These are phyloP conservation scores for Aeminium ludgeri DNA, from an alignment of 495 filamentous ascomycete genomes.

Conservation along the genomic window DNA sequence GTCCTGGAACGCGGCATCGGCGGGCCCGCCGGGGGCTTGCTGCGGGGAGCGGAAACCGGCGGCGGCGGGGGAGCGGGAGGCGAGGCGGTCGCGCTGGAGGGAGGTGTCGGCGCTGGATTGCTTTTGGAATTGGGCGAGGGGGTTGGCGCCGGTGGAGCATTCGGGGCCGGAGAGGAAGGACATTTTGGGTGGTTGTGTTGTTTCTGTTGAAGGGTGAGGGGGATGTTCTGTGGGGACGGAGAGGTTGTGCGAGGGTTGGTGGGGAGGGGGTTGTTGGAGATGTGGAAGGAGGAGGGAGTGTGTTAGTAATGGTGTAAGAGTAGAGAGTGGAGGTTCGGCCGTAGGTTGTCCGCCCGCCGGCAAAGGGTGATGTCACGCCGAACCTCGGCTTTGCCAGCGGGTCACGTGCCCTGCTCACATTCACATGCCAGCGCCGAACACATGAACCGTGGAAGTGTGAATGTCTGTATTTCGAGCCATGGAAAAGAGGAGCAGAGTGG, in stretches of 20 bases:
- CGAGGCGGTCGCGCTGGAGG: conserved; percentile 70
- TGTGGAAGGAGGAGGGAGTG: neutral
- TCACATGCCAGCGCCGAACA: too few relatives aligned
- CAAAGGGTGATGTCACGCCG: too few relatives aligned
- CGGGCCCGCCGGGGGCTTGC: neutral
- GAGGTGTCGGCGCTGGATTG: conserved; percentile 89
- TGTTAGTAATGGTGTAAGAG: neutral
- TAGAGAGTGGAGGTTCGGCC: neutral
- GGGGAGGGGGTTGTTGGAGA: neutral
- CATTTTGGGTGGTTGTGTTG: conserved; percentile 25
- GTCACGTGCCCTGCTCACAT: too few relatives aligned
- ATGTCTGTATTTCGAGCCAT: too few relatives aligned
- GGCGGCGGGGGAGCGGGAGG: neutral
- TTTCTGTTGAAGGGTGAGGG: neutral
- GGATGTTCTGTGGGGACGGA: neutral
- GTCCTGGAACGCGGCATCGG: conserved; percentile 13
- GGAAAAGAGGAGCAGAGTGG: too few relatives aligned
- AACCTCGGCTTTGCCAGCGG: too few relatives aligned
- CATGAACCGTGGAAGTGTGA: too few relatives aligned
- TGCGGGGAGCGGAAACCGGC: conserved; percentile 12
- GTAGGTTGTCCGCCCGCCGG: too few relatives aligned
- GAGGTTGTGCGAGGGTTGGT: neutral
- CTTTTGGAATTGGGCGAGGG: conserved; percentile 90
- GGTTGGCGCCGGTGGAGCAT: conserved; percentile 92
- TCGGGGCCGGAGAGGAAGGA: conserved; percentile 90